These are phyloP conservation scores for Pestalotiopsis sp. DNA, from an alignment of 2,329 filamentous ascomycete genomes.

Conservation along the genomic window DNA sequence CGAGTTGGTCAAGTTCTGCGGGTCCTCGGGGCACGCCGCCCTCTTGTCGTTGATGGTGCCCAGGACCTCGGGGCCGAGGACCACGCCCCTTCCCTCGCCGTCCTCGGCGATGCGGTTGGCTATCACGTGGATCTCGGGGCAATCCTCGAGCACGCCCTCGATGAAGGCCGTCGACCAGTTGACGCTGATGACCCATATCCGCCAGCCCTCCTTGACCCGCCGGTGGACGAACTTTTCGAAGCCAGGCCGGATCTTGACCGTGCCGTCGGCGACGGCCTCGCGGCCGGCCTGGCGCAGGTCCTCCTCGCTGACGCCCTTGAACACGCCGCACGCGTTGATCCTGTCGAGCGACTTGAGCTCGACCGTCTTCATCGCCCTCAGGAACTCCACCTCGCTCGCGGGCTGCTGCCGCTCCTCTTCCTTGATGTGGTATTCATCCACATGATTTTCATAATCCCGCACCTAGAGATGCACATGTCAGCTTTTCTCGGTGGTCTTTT, in stretches of 20 bases:
- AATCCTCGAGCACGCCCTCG: conserved; percentile 41
- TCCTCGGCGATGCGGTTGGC: conserved; percentile 44
- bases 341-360: conserved; percentile 50
- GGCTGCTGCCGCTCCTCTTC: conserved; percentile 37
- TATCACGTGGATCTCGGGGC: conserved; percentile 36
- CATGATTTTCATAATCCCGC: conserved; percentile 43
- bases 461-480: conserved; percentile 16
- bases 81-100: conserved; percentile 33
- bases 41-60: conserved; percentile 13
- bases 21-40: conserved; percentile 22
- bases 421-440: conserved; percentile 33
- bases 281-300: conserved; percentile 41
- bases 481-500: not conserved
- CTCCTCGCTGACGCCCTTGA: conserved; percentile 39
- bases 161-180: conserved; percentile 56
- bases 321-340: conserved; percentile 47
- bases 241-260: conserved; percentile 41
- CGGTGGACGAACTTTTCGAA: conserved; percentile 37
- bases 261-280: conserved; percentile 35
- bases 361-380: conserved; percentile 44
- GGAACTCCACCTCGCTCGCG: conserved; percentile 44
- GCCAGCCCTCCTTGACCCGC: conserved; percentile 33
- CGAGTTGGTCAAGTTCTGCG: conserved; percentile 40
- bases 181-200: conserved; percentile 50
- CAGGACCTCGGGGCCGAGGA: conserved; percentile 43